Conservation (phyloP, 805 yeast genomes). For the Pichia kluyveri region DNA sequence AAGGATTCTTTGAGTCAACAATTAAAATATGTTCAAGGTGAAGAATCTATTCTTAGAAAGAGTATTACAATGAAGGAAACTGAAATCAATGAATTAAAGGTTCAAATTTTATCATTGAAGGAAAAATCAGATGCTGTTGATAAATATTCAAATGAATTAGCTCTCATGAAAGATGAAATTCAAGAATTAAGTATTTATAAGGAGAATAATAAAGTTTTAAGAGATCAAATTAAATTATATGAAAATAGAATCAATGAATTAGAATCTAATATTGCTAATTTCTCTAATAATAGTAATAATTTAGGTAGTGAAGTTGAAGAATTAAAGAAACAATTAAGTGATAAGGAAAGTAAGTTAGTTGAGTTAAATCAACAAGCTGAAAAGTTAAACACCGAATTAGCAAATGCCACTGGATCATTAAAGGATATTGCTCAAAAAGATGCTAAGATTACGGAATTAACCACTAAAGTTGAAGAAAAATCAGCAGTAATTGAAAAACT, state of each 20-base stretch:
- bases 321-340: conserved; percentile 27
- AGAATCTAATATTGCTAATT: conserved; percentile 9
- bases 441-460: conserved; percentile 9
- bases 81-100: conserved; percentile 44
- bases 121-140: conserved; percentile 16
- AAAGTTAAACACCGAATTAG: conserved; percentile 48
- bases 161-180: conserved; percentile 20
- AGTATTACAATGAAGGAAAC: conserved; percentile 36
- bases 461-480: conserved; percentile 12
- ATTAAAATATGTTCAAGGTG: conserved; percentile 42
- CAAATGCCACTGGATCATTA: conserved; percentile 28
- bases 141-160: conserved; percentile 15
- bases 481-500: conserved; percentile 21
- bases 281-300: conserved; percentile 8
- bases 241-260: conserved; percentile 10
- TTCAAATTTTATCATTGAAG: conserved; percentile 33
- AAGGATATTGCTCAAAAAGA: conserved; percentile 12
- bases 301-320: conserved; percentile 10
- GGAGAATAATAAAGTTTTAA: conserved; percentile 21
- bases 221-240: conserved; percentile 15
- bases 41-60: conserved; percentile 43
- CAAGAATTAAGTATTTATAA: conserved; percentile 22
- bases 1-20: conserved; percentile 63
- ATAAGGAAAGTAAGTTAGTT: conserved; percentile 40
- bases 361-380: conserved; percentile 44